Conservation (phyloP, 768 basidiomycete species). For the Myochromella boudieri region DNA sequence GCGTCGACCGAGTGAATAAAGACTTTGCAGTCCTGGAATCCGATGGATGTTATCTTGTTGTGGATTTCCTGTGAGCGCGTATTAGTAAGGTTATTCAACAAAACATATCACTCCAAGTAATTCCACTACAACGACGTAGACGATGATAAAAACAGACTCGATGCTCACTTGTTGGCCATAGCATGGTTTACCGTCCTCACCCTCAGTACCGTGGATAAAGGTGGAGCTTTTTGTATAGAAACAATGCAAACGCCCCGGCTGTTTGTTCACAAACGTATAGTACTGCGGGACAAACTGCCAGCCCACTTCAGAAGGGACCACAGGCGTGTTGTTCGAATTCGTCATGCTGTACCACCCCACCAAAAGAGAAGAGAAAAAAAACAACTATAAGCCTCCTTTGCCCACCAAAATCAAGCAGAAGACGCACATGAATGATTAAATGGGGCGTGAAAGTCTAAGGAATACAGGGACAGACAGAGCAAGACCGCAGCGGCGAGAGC, state of each 20-base stretch:
- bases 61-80: constrained; percentile 79
- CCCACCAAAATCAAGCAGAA: constrained; percentile 1
- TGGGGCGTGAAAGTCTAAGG: constrained; percentile 33
- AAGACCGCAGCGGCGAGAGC: constrained; percentile 19
- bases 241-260: constrained; percentile 94
- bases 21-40: constrained; percentile 96
- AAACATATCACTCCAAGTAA: too few relatives aligned
- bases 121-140: too few relatives aligned
- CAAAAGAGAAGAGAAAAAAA: neutral
- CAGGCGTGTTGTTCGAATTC: constrained; percentile 43
- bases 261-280: constrained; percentile 98
- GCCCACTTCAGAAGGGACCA: constrained; percentile 93
- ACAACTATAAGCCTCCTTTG: neutral
- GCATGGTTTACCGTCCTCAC: constrained; percentile 88
- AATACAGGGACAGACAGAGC: constrained; percentile 32
- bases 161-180: constrained; percentile 87
- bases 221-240: constrained; percentile 99
- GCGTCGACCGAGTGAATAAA: constrained; percentile 99
- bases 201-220: constrained; percentile 96
- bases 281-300: constrained; percentile 99
- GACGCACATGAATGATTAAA: constrained; percentile 33
- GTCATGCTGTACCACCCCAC: constrained; percentile 36
- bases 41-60: constrained; percentile 91
- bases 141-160: too few relatives aligned
- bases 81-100: constrained; percentile 5